phyloP scores from a whole-genome alignment of 1,284 basidiomycete species.

The Sanguinoderma infundibulare region DNA sequence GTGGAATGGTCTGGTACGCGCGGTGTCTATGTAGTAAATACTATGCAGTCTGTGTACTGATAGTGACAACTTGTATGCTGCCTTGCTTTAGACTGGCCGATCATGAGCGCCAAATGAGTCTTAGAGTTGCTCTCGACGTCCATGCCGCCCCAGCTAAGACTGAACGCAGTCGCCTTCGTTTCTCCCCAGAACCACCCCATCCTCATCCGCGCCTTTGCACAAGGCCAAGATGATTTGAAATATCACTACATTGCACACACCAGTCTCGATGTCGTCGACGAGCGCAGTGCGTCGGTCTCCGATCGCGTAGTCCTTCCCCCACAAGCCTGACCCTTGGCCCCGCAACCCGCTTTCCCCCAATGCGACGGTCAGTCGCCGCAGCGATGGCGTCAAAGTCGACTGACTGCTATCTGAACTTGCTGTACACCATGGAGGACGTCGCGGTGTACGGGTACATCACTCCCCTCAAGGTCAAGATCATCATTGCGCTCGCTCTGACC shows the following conservation, averaged over 20 bases:
- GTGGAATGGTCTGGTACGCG: no score
- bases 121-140: neutral
- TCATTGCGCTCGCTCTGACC: conserved; percentile 74
- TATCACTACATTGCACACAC: conserved; percentile 86
- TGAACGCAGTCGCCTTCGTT: conserved; percentile 81
- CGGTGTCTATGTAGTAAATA: no score
- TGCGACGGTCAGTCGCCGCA: conserved; percentile 44
- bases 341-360: neutral
- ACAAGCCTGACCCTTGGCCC: conserved; percentile 10
- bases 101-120: neutral
- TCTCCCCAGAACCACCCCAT: conserved; percentile 83
- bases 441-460: conserved; percentile 86
- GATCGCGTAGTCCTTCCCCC: conserved; percentile 9
- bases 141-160: conserved; percentile 67
- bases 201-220: conserved; percentile 69
- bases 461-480: conserved; percentile 80
- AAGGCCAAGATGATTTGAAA: conserved; percentile 67
- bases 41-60: no score
- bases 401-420: conserved; percentile 78
- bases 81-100: no score
- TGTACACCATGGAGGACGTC: conserved; percentile 82
- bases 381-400: conserved; percentile 56
- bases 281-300: conserved; percentile 49
- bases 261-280: conserved; percentile 80
- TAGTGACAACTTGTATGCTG: no score